Percentiles rank a stretch among this genome's conserved stretches.
Conservation (phyloP, 306 rosid species). For the Prunus mongolica region DNA sequence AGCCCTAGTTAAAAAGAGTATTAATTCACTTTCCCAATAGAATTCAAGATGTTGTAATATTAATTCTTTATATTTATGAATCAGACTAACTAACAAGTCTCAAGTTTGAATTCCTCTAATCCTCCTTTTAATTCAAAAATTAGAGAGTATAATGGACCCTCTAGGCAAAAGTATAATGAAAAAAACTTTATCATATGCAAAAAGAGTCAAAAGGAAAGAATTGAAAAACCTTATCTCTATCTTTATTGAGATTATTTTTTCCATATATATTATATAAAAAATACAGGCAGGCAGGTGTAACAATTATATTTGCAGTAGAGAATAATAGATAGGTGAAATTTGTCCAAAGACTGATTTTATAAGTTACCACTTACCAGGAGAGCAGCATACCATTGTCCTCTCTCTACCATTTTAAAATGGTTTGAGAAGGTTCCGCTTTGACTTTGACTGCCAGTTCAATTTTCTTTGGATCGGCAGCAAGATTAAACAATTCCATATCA, state of each 20-base stretch:
- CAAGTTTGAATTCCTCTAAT: too few relatives aligned
- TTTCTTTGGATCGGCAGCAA: not conserved
- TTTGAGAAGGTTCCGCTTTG: not conserved
- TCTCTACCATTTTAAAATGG: not conserved
- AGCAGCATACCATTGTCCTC: not conserved
- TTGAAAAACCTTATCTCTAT: not conserved
- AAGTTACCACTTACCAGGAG: not conserved
- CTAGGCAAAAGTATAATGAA: not conserved
- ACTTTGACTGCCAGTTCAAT: not conserved
- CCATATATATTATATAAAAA: not conserved
- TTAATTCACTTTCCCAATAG: too few relatives aligned
- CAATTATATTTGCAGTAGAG: not conserved
- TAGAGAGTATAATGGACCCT: not conserved
- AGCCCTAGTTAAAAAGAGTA: too few relatives aligned
- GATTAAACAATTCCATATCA: not conserved
- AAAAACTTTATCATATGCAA: not conserved
- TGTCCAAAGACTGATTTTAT: not conserved
- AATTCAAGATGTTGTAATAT: too few relatives aligned
- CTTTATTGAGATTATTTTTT: not conserved
- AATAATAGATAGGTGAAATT: not conserved
- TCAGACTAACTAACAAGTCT: too few relatives aligned
- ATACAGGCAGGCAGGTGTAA: not conserved
- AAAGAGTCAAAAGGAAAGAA: not conserved
- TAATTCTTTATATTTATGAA: too few relatives aligned
- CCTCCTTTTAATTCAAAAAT: not conserved